Evolutionary conservation across 768 basidiomycete genomes (phyloP).

Genomic region (Leccinum incarnatum): DNA sequence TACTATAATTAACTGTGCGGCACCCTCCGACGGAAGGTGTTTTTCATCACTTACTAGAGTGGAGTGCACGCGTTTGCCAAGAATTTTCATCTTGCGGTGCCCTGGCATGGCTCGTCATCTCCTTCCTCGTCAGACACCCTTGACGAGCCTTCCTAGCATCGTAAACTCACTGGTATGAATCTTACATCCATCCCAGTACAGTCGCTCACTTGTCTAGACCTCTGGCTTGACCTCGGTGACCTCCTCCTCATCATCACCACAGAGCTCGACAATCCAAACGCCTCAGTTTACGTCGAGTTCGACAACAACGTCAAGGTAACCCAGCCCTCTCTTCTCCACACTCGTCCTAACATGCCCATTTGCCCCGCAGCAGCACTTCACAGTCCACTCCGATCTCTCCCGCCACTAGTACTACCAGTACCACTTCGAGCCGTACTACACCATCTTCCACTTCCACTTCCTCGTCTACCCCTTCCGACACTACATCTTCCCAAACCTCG

Average conservation of each 20-base stretch:
- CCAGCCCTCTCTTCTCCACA: background rate
- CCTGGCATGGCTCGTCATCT: background rate
- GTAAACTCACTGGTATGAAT: background rate
- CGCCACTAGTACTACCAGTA: background rate
- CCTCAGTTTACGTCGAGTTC: background rate
- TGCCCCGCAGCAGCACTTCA: slow-evolving; percentile 1
- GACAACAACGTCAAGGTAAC: slow-evolving; percentile 14
- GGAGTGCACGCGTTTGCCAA: too few species aligned
- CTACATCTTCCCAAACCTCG: background rate
- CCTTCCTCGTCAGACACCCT: background rate
- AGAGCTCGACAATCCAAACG: background rate
- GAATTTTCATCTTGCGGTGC: too few species aligned
- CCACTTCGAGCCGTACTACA: too few species aligned
- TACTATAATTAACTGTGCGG: too few species aligned
- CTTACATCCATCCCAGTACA: background rate
- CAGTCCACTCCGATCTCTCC: slow-evolving; percentile 2
- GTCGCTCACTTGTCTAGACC: background rate
- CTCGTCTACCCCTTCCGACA: background rate
- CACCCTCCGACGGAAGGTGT: too few species aligned
- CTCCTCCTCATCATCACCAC: background rate
- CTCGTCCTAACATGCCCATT: background rate
- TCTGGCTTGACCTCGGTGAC: background rate
- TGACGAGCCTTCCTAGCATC: too few species aligned
- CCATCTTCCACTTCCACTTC: background rate
- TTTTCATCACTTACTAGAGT: too few species aligned